A percentile compares a stretch with the other conserved stretches of the same genome.
phyloP scores from a whole-genome alignment of 2,329 filamentous ascomycete genomes.

The Pseudogymnoascus sp. region DNA sequence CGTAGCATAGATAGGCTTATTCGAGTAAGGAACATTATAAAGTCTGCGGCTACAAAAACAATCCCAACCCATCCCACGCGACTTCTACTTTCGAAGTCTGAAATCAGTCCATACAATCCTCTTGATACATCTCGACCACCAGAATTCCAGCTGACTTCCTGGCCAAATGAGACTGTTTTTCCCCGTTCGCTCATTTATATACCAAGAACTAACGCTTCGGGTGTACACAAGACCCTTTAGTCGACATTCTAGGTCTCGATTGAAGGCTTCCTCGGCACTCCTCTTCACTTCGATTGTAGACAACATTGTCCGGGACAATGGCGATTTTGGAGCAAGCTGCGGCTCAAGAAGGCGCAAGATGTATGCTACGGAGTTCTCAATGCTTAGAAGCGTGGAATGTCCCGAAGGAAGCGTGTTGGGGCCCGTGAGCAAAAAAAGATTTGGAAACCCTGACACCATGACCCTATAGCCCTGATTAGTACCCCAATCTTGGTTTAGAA shows the following conservation, averaged over 20 bases:
- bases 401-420: background rate
- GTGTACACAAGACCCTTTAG: background rate
- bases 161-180: background rate
- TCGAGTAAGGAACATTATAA: background rate
- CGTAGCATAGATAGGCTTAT: background rate
- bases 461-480: background rate
- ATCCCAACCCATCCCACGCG: constrained; percentile 44
- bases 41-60: constrained; percentile 48
- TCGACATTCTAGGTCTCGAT: background rate
- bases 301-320: background rate
- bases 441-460: background rate
- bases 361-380: background rate
- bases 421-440: background rate
- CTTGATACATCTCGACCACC: background rate
- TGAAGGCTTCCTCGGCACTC: background rate
- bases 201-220: background rate
- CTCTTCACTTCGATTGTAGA: background rate
- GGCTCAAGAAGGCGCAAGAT: background rate
- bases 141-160: background rate
- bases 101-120: background rate
- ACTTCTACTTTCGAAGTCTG: background rate
- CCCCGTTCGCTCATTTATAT: background rate
- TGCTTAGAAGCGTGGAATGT: background rate
- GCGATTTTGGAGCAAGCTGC: too few relatives aligned
- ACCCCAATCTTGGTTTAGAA: background rate